Conservation (phyloP, 2,329 filamentous ascomycete species). For the Monosporascus sp. region DNA sequence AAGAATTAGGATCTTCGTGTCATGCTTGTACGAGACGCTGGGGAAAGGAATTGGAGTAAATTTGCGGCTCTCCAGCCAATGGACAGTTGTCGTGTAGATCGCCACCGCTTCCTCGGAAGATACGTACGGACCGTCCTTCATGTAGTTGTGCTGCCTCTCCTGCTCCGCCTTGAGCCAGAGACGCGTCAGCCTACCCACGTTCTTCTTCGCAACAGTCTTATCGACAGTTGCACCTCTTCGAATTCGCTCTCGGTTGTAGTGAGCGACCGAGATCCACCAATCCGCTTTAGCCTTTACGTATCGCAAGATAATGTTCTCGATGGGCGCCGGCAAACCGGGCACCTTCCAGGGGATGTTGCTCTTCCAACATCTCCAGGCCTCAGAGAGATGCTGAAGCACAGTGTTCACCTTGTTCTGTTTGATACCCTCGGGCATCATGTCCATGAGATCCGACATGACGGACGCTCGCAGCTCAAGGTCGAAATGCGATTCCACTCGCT, state of each 20-base stretch:
- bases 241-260: constrained; percentile 98
- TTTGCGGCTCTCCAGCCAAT: constrained; percentile 97
- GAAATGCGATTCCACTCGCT: constrained; percentile 97
- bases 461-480: constrained; percentile 95
- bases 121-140: constrained; percentile 98
- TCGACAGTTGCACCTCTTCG: constrained; percentile 94
- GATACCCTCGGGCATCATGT: constrained; percentile 99
- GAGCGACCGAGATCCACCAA: constrained; percentile 99
- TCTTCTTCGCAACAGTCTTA: constrained; percentile 99
- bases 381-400: constrained; percentile 91
- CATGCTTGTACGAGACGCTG: constrained; percentile 98
- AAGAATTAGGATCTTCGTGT: constrained; percentile 96
- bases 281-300: constrained; percentile 99
- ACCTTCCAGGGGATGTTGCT: constrained; percentile 99
- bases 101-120: constrained; percentile 97
- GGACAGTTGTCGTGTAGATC: constrained; percentile 97
- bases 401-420: constrained; percentile 99
- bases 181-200: constrained; percentile 86
- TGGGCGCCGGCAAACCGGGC: constrained; percentile 88
- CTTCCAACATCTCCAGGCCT: constrained; percentile 99
- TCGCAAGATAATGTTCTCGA: constrained; percentile 96
- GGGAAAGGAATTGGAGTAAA: constrained; percentile 99
- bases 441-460: constrained; percentile 98
- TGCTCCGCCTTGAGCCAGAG: constrained; percentile 98
- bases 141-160: constrained; percentile 97